Conservation (phyloP, 179 eudicot genomes). For the Spergularia azorica region DNA sequence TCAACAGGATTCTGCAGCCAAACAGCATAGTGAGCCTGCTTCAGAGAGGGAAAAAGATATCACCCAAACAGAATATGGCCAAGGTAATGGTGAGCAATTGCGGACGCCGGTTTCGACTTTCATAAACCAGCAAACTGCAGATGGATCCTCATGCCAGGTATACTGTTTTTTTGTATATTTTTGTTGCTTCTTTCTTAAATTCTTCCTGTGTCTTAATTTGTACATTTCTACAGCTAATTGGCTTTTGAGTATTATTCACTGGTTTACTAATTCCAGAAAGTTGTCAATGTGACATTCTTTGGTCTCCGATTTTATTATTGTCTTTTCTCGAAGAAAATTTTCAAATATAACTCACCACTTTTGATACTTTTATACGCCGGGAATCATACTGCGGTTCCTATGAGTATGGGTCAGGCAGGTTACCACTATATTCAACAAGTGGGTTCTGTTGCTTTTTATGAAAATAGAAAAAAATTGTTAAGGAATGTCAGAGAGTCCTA, state of each 20-base stretch:
- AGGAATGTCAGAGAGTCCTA: neutral
- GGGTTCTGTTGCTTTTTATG: neutral
- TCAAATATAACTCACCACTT: neutral
- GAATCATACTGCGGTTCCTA: neutral
- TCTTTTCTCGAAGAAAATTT: too few relatives aligned
- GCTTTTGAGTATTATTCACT: neutral
- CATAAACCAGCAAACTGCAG: conserved; percentile 1
- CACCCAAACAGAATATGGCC: conserved; percentile 13
- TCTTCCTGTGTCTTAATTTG: neutral
- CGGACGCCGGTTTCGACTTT: conserved; percentile 1
- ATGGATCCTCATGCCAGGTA: conserved; percentile 32
- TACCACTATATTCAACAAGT: neutral
- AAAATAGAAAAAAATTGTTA: neutral
- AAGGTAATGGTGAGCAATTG: neutral
- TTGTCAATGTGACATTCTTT: neutral
- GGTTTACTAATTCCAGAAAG: neutral
- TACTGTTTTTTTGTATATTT: neutral
- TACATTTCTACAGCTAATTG: neutral
- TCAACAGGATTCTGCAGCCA: conserved; percentile 3
- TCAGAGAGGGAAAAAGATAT: conserved; percentile 13
- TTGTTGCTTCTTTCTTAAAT: neutral
- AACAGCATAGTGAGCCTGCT: conserved; percentile 4
- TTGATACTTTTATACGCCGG: neutral
- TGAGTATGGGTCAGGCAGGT: neutral
- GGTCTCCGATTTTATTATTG: neutral